phyloP scores from a whole-genome alignment of 495 filamentous ascomycete species.

The Gamarada debralockiae region DNA sequence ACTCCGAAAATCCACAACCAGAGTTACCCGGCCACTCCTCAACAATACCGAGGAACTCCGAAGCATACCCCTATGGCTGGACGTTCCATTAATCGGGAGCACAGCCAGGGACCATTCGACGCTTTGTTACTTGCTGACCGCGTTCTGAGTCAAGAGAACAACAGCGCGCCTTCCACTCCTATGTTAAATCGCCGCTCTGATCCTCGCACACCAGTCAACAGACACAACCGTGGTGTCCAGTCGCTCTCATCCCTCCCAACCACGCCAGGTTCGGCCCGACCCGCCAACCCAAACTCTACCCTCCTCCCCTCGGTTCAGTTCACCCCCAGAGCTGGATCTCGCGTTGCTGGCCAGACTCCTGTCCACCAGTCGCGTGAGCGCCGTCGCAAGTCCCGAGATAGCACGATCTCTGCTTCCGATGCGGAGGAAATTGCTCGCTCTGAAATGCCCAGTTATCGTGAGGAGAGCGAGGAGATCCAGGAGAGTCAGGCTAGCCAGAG shows the following conservation, averaged over 20 bases:
- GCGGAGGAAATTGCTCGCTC: constrained; percentile 55
- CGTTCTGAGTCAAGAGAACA: constrained; percentile 68
- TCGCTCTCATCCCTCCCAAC: constrained; percentile 78
- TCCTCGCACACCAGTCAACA: constrained; percentile 38
- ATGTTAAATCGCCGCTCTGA: constrained; percentile 33
- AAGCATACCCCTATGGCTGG: constrained; percentile 35
- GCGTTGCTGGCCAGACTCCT: constrained; percentile 22
- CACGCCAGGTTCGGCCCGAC: constrained; percentile 53
- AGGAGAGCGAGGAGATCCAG: constrained; percentile 19
- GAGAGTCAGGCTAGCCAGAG: constrained; percentile 36
- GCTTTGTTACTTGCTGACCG: constrained; percentile 70
- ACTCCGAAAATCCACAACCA: constrained; percentile 14
- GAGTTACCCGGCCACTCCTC: constrained; percentile 23
- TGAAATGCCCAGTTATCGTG: constrained; percentile 15
- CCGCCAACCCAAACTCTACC: constrained; percentile 32
- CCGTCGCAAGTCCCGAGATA: constrained; percentile 67
- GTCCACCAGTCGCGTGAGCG: constrained; percentile 26
- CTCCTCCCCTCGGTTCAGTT: constrained; percentile 51
- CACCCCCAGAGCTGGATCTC: constrained; percentile 15
- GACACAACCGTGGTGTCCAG: constrained; percentile 63
- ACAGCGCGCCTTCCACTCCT: constrained; percentile 64
- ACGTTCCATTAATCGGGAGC: constrained; percentile 22
- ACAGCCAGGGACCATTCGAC: constrained; percentile 51
- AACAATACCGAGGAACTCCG: constrained; percentile 27
- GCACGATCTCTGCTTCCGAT: constrained; percentile 84